Evolutionary conservation across 305 asterid genomes (phyloP), one percentile per base, ranked within the genome.

Genomic region (Fraxinus platypoda): DNA sequence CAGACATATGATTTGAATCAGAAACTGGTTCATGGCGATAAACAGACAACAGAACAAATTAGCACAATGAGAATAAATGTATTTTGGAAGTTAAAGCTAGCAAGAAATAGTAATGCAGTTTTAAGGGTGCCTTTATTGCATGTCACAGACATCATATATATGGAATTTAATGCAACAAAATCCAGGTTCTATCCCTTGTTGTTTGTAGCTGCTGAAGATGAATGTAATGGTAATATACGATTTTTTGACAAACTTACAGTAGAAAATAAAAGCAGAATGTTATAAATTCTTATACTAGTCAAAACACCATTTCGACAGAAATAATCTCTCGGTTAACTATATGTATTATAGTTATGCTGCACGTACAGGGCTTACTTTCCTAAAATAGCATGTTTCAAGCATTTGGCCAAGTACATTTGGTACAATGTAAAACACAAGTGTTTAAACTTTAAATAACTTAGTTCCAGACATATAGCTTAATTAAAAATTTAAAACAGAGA

Each of bases 11-110:
- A 64, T 80, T 77, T 49, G 88, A 78, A 79, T 62, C 26, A n/a
- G 91, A 78, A 73, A 76, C 95, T 91, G 92, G 17, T 81, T 34
- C 86, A 81, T 41, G 37, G 34, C 73, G 76, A 30, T 23, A 78
- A 75, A 59, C 52, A 76, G 9, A 80, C 41, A 49, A 78, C 62
- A 75, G 21, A 74, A 7, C n/a, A 52, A 30, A 81, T 34, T 15
- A 74, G 64, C 3, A 31, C 77, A 74, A 13, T 68, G 49, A 54
- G 31, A 19, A 13, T 13, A n/a, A 28, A 52, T 30, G 52, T 68
- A 68, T 28, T 68, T 5, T 59, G 3, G 37, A 59, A 33, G 43
- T 15, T 64, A 28, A 52, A 52, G 19, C 43, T 31, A 23, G 13
- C 7, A 35, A 31, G 30, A 31, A 31, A 7, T 35, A 49, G 34